Conservation (phyloP, 352 stramenopile species). For the Pythium angustatum region DNA sequence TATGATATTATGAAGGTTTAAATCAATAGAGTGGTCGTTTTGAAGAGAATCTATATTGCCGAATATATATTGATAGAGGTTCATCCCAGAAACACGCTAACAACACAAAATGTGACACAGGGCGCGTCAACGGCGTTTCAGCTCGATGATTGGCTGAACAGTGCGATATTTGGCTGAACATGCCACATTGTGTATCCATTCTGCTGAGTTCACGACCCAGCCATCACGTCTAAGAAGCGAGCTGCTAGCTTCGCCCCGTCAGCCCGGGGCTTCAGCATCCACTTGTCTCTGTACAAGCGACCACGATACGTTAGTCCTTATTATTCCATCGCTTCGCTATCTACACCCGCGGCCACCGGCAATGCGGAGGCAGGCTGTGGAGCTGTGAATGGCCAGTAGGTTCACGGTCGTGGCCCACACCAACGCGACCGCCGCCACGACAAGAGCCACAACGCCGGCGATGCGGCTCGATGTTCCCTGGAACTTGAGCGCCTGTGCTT, state of each 20-base stretch:
- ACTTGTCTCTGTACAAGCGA: too few species aligned
- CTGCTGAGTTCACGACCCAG: constrained; percentile 10
- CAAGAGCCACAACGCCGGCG: constrained; percentile 40
- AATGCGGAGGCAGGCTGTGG: constrained; percentile 63
- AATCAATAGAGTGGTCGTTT: not conserved
- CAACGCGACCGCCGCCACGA: constrained; percentile 40
- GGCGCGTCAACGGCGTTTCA: constrained; percentile 10
- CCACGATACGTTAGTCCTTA: too few species aligned
- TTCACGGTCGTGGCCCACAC: constrained; percentile 59
- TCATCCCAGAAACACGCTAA: constrained; percentile 17
- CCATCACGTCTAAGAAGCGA: not conserved
- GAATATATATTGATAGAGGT: constrained; percentile 1
- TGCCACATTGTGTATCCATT: constrained; percentile 23
- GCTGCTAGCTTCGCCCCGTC: too few species aligned
- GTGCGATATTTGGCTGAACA: too few species aligned
- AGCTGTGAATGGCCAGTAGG: constrained; percentile 60
- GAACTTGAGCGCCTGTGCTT: constrained; percentile 63
- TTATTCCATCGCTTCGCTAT: constrained; percentile 2
- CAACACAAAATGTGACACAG: constrained; percentile 16
- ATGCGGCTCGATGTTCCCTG: constrained; percentile 46
- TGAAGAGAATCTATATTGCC: constrained; percentile 5
- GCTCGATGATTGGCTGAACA: constrained; percentile 19
- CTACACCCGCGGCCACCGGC: constrained; percentile 55
- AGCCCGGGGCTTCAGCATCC: too few species aligned
- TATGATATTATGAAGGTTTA: constrained; percentile 6